Evolutionary conservation across 2,329 filamentous ascomycete species (phyloP).

Genomic region (Geosmithia flava): DNA sequence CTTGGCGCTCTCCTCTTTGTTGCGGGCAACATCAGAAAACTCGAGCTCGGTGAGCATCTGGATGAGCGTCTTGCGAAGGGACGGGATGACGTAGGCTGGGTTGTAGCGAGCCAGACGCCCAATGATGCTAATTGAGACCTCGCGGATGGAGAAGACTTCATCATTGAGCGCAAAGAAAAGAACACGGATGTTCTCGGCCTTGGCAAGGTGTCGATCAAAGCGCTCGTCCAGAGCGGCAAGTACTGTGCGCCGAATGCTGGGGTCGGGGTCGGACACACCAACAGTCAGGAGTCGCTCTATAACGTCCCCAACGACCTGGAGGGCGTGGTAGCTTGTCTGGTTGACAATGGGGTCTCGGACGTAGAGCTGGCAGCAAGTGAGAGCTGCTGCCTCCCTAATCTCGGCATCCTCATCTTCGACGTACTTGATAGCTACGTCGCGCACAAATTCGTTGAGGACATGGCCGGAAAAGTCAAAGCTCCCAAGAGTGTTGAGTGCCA

Average conservation of each 20-base stretch:
- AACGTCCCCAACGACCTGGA: slow-evolving; percentile 94
- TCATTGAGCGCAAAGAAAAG: slow-evolving; percentile 94
- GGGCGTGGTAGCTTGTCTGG: slow-evolving; percentile 91
- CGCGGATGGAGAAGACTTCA: slow-evolving; percentile 81
- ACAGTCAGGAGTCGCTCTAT: slow-evolving; percentile 95
- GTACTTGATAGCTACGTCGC: slow-evolving; percentile 95
- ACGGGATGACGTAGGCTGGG: slow-evolving; percentile 94
- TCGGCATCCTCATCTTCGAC: slow-evolving; percentile 92
- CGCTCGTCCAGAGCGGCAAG: slow-evolving; percentile 80
- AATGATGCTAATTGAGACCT: slow-evolving; percentile 93
- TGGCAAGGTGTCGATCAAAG: slow-evolving; percentile 93
- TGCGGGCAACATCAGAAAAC: slow-evolving; percentile 85
- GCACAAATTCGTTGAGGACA: slow-evolving; percentile 94
- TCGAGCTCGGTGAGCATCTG: slow-evolving; percentile 94
- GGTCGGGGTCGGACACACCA: slow-evolving; percentile 81
- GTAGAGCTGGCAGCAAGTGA: slow-evolving; percentile 97
- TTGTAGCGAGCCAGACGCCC: slow-evolving; percentile 85
- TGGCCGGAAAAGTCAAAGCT: slow-evolving; percentile 93
- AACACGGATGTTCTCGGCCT: slow-evolving; percentile 93
- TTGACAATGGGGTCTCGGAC: slow-evolving; percentile 95
- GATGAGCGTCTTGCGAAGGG: slow-evolving; percentile 84
- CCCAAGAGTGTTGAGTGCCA: slow-evolving; percentile 90
- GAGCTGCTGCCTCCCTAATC: slow-evolving; percentile 83
- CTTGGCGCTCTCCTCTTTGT: slow-evolving; percentile 93
- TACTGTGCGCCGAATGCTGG: slow-evolving; percentile 80